Evolutionary conservation across 1,139 yeast species (phyloP), one percentile per base, ranked within the genome.

Genomic region (Kazachstania sp.): DNA sequence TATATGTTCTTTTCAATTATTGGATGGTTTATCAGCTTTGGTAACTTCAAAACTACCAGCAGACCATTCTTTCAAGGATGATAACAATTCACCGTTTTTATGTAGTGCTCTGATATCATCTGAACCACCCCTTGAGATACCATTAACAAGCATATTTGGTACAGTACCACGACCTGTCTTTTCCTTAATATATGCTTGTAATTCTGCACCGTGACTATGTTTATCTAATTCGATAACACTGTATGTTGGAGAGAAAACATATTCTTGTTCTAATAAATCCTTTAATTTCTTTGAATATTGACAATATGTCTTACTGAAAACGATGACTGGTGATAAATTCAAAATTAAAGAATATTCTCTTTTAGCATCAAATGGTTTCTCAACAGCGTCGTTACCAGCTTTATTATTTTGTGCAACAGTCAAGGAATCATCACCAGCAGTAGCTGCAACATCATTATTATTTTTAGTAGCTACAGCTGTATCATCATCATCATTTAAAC

Each of bases 281-380:
- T 90, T 92, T 57, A 88, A 75, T 45, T 71, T 72, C 60, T 75
- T 77, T 26, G 95, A 85, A 65, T 72, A 86, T 35, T 95, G 96
- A 64, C 92, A 83, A 59, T 70, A 73, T 0, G 83, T 73, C 63
- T 84, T 84, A 49, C 87, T 79, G 58, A 83, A 83, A 4, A 83
- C 73, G 51, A 81, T 80, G 66, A 84, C 75, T 13, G 96, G 95
- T 0, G 87, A 71, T 47, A 79, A 60, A 2, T 75, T 59, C 49
- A 88, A 64, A 41, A 84, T 82, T 47, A 72, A 74, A 35, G 74
- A 65, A 53, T 81, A 76, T 56, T 79, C 92, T 53, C 73, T 71
- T 13, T 73, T 80, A 0, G 88, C 78, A 61, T 81, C 81, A 58
- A 79, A 85, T 19, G 54, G 55, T 35, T 58, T 59, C 8, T 20